A percentile compares a stretch with the other conserved stretches of the same genome.
Evolutionary conservation across 2,329 filamentous ascomycete genomes (phyloP).

Genomic region (Clarireedia homoeocarpa): DNA sequence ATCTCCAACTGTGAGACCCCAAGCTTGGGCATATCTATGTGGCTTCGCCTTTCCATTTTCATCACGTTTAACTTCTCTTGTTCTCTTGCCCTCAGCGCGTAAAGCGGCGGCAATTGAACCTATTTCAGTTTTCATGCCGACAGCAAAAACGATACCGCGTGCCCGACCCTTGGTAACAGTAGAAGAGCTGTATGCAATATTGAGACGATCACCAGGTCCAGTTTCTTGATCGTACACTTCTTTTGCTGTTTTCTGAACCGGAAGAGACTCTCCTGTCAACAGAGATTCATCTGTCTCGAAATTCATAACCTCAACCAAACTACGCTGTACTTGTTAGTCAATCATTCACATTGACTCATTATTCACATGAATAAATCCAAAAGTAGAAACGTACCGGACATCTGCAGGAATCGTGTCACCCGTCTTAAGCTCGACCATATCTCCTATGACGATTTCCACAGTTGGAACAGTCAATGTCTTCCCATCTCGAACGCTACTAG

Average conservation of each 20-base stretch:
- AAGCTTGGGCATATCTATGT: constrained; percentile 36
- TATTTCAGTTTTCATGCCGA: constrained; percentile 54
- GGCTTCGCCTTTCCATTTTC: constrained; percentile 41
- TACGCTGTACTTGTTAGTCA: constrained; percentile 15
- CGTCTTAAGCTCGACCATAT: constrained; percentile 47
- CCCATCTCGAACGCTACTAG: constrained; percentile 42
- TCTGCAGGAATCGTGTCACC: constrained; percentile 38
- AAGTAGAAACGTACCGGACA: constrained; percentile 23
- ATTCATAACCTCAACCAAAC: constrained; percentile 44
- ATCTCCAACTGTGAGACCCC: constrained; percentile 40
- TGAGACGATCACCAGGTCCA: constrained; percentile 52
- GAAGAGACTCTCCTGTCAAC: constrained; percentile 54
- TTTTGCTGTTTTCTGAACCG: constrained; percentile 45
- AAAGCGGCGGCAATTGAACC: constrained; percentile 56
- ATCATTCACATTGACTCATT: not conserved
- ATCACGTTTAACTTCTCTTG: constrained; percentile 39
- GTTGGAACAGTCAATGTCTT: constrained; percentile 43
- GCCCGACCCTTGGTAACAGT: constrained; percentile 55
- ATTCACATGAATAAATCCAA: too few species aligned
- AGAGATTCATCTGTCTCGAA: constrained; percentile 54
- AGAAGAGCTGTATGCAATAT: constrained; percentile 54
- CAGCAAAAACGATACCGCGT: constrained; percentile 51
- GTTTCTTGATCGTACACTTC: constrained; percentile 42
- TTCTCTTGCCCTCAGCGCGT: constrained; percentile 41
- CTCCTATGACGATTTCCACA: constrained; percentile 46